Evolutionary conservation across 768 basidiomycete species (phyloP).

Genomic region (Dentipellis fragilis): DNA sequence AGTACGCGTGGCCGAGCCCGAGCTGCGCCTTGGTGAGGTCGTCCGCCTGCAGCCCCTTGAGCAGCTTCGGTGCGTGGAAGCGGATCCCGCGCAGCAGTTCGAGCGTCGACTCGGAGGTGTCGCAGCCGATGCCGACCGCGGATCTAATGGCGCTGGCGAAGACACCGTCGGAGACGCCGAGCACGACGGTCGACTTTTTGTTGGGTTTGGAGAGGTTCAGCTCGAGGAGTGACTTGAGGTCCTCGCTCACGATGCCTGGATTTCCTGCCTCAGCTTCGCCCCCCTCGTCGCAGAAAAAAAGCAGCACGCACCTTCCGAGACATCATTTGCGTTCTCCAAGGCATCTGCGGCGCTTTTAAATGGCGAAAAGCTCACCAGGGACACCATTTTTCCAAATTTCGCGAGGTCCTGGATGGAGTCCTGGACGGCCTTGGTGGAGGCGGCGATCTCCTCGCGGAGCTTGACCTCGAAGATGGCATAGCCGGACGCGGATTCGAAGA

Average conservation of each 20-base stretch:
- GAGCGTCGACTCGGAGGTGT: constrained; percentile 68
- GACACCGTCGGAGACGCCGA: constrained; percentile 70
- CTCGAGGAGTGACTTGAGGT: constrained; percentile 76
- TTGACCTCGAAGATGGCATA: constrained; percentile 89
- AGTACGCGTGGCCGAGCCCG: constrained; percentile 95
- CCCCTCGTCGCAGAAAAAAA: too few relatives aligned
- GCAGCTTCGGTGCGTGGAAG: constrained; percentile 79
- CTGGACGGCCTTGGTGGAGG: constrained; percentile 69
- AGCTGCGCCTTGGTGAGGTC: constrained; percentile 92
- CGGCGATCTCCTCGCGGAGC: constrained; percentile 78
- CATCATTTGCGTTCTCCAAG: constrained; percentile 90
- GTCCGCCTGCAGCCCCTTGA: constrained; percentile 79
- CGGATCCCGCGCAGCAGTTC: constrained; percentile 91
- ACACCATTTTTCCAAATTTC: constrained; percentile 90
- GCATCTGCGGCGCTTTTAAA: constrained; percentile 92
- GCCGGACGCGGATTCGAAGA: constrained; percentile 91
- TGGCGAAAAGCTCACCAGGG: constrained; percentile 82
- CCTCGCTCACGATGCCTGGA: constrained; percentile 76
- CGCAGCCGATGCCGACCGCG: constrained; percentile 63
- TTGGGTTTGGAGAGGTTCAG: constrained; percentile 75
- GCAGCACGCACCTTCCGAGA: constrained; percentile 74
- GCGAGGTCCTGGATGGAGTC: constrained; percentile 77
- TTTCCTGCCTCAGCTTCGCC: not conserved
- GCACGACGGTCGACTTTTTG: constrained; percentile 55
- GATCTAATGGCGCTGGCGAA: constrained; percentile 74